A percentile compares a stretch with the other conserved stretches of the same genome.
Evolutionary conservation across 371 early-diverging fungal genomes (phyloP).

Genomic region (Lichtheimia corymbifera): DNA sequence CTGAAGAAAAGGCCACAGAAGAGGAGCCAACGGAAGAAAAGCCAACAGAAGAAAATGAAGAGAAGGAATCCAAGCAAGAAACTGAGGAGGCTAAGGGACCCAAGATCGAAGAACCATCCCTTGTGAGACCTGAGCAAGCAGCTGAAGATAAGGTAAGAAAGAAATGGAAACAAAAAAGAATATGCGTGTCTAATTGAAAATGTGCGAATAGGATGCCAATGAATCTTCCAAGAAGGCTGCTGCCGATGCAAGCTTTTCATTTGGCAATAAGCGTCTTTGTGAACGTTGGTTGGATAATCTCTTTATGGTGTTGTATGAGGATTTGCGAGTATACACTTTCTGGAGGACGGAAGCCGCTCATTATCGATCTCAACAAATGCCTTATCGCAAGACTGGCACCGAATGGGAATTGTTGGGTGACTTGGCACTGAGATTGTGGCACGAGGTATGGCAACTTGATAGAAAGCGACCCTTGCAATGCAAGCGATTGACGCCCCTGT

Average conservation of each 20-base stretch:
- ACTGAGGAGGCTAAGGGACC: slow-evolving; percentile 4
- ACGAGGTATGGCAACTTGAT: slow-evolving; percentile 64
- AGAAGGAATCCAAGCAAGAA: too few species aligned
- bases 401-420: slow-evolving; percentile 98
- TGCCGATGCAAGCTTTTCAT: slow-evolving; percentile 57
- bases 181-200: background rate
- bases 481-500: background rate
- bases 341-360: slow-evolving; percentile 76
- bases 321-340: slow-evolving; percentile 90
- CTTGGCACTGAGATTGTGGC: slow-evolving; percentile 82
- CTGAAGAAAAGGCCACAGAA: too few species aligned
- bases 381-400: slow-evolving; percentile 87
- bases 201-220: background rate
- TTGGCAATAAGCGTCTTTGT: slow-evolving; percentile 93
- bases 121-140: slow-evolving; percentile 41
- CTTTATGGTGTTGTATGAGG: slow-evolving; percentile 97
- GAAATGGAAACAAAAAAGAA: slow-evolving; percentile 15
- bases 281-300: slow-evolving; percentile 98
- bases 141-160: slow-evolving; percentile 25
- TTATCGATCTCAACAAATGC: slow-evolving; percentile 70
- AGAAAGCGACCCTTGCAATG: background rate
- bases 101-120: slow-evolving; percentile 29
- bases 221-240: slow-evolving; percentile 12
- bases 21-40: too few species aligned
- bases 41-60: too few species aligned